These are phyloP conservation scores for Pichia gijzeniarum DNA, from an alignment of 805 yeast genomes.

Conservation along the genomic window DNA sequence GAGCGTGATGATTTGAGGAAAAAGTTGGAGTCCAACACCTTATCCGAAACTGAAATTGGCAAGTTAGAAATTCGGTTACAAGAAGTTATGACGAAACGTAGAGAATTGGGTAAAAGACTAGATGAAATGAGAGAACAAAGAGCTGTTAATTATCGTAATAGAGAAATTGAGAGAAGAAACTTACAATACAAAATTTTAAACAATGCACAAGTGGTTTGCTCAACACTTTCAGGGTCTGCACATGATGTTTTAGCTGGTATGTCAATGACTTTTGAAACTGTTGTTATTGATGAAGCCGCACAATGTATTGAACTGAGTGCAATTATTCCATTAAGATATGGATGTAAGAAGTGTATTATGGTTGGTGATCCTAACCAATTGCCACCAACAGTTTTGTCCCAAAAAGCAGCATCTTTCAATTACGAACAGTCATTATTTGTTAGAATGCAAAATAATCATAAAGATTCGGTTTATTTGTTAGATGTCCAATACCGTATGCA, in stretches of 20 bases:
- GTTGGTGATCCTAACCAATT: constrained; percentile 98
- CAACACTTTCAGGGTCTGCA: constrained; percentile 92
- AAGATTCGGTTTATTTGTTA: constrained; percentile 58
- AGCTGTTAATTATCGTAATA: constrained; percentile 60
- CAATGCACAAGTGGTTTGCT: constrained; percentile 79
- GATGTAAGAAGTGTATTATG: constrained; percentile 86
- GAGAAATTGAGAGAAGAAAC: constrained; percentile 72
- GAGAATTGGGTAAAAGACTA: constrained; percentile 62
- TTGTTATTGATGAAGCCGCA: constrained; percentile 94
- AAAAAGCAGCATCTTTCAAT: constrained; percentile 68
- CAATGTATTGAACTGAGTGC: constrained; percentile 93
- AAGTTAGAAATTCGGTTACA: constrained; percentile 46
- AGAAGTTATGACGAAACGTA: constrained; percentile 53
- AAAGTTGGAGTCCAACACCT: constrained; percentile 22
- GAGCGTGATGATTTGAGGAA: constrained; percentile 53
- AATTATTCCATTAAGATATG: constrained; percentile 86
- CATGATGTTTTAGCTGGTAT: constrained; percentile 75
- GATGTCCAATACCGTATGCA: constrained; percentile 98
- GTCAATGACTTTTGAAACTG: constrained; percentile 78
- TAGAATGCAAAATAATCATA: constrained; percentile 72
- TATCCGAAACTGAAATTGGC: constrained; percentile 38
- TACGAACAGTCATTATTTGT: constrained; percentile 94
- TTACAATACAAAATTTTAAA: constrained; percentile 65
- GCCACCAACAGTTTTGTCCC: constrained; percentile 94
- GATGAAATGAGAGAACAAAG: constrained; percentile 76